Evolutionary conservation across 805 yeast genomes (phyloP).

Genomic region (Yarrowia sp.): DNA sequence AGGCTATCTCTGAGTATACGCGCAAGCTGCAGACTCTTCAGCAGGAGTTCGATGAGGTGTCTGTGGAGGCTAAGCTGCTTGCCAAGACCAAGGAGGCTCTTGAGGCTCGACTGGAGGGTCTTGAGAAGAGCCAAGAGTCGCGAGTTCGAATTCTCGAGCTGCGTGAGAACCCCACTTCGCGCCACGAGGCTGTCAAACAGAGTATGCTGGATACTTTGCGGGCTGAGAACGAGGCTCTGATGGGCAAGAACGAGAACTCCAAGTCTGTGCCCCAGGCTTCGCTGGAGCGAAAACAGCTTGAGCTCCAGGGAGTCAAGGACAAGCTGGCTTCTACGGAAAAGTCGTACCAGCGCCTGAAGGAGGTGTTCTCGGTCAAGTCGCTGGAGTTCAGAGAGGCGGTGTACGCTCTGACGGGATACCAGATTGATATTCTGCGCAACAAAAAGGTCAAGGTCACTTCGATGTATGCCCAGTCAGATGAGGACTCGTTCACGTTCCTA

Average conservation of each 20-base stretch:
- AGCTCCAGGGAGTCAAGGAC: slow-evolving; percentile 30
- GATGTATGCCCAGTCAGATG: slow-evolving; percentile 44
- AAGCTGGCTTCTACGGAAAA: slow-evolving; percentile 29
- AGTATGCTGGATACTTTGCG: slow-evolving; percentile 51
- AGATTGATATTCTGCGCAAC: slow-evolving; percentile 62
- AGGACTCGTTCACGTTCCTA: slow-evolving; percentile 49
- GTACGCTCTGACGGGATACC: slow-evolving; percentile 66
- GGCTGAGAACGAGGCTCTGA: slow-evolving; percentile 58
- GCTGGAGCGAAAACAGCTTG: slow-evolving; percentile 52
- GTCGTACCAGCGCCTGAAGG: slow-evolving; percentile 41
- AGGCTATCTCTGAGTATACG: slow-evolving; percentile 6
- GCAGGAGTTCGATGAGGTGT: slow-evolving; percentile 2
- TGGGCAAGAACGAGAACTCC: slow-evolving; percentile 35
- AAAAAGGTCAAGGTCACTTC: slow-evolving; percentile 55
- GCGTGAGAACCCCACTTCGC: slow-evolving; percentile 60
- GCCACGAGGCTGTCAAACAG: slow-evolving; percentile 60
- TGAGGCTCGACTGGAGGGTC: slow-evolving; percentile 28
- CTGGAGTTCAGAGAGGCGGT: slow-evolving; percentile 67
- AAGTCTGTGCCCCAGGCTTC: slow-evolving; percentile 54
- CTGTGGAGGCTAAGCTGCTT: slow-evolving; percentile 28
- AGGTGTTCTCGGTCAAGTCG: slow-evolving; percentile 64
- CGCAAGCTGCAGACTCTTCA: slow-evolving; percentile 10
- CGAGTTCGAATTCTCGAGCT: slow-evolving; percentile 54
- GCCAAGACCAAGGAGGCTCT: slow-evolving; percentile 32
- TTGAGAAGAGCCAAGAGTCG: slow-evolving; percentile 22